Evolutionary conservation across 108 stramenopile genomes (phyloP).

Genomic region (Pseudonitzschia pungens): DNA sequence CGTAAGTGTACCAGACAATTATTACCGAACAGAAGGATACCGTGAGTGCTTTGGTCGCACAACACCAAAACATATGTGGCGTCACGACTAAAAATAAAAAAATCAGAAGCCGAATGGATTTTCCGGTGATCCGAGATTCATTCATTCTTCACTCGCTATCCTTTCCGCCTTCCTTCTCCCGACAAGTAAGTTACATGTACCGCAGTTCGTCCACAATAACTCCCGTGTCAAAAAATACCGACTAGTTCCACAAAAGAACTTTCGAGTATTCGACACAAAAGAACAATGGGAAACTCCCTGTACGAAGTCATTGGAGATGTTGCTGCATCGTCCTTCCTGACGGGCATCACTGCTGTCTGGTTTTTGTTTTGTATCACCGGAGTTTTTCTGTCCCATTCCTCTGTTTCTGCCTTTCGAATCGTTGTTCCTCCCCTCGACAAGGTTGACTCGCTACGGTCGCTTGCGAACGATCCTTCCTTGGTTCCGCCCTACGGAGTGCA

Average conservation of each 20-base stretch:
- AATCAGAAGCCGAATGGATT: too few relatives aligned
- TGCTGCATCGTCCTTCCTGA: background rate
- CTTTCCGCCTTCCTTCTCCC: too few relatives aligned
- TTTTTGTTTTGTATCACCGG: background rate
- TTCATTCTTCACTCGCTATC: too few relatives aligned
- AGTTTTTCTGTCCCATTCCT: background rate
- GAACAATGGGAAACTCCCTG: background rate
- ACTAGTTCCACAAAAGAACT: background rate
- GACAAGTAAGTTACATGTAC: too few relatives aligned
- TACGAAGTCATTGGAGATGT: background rate
- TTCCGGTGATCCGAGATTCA: too few relatives aligned
- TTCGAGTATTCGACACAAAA: background rate
- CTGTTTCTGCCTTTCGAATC: background rate
- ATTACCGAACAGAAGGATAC: too few relatives aligned
- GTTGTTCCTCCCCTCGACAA: background rate
- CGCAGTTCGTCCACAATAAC: too few relatives aligned
- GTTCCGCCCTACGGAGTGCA: constrained; percentile 1
- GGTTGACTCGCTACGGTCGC: background rate
- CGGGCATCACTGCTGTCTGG: background rate
- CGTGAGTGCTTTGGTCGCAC: too few relatives aligned
- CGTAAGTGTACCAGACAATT: too few relatives aligned
- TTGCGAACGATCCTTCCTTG: background rate
- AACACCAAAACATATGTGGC: too few relatives aligned
- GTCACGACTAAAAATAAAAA: too few relatives aligned
- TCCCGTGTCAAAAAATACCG: too few relatives aligned